Evolutionary conservation across 2,329 filamentous ascomycete genomes (phyloP), one percentile per base, ranked within the genome.

Genomic region (Microdochium bolleyi): DNA sequence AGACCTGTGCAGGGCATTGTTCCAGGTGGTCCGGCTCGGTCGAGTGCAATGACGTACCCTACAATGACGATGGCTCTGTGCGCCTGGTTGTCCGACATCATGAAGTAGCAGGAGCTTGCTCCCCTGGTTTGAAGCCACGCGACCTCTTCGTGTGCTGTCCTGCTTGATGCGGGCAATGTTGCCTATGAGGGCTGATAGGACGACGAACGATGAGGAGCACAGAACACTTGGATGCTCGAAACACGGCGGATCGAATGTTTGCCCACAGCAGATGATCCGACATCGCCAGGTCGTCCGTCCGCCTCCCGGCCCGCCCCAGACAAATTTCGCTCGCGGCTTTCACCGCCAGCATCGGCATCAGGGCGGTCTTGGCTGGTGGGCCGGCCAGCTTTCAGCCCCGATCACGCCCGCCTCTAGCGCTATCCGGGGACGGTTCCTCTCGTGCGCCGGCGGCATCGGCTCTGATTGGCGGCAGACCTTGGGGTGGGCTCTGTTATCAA

Each of bases 31-130:
- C 7, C 11, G n/a, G 14, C 34, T 38, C 34, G 14, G 14, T 34
- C 8, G 52, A 32, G 24, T 19, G 48, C 3, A 16, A 8, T 8
- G 21, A 32, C 49, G 46, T 46, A 53, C 52, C 52, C 49, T 34
- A 53, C 52, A 38, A 53, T 49, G 52, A 53, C 49, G 44, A 53
- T 53, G 7, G 13, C 7, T 14, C 34, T 38, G 7, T 8, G 14
- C 13, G 7, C 5, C 16, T 38, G 34, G 34, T 38, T 38, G 11
- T 16, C 34, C 7, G 34, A 16, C 34, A 38, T 16, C 4, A 16
- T 8, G 34, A 14, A 16, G 30, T 34, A 14, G 30, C 30, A 14
- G 8, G 8, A 8, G 30, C 8, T 14, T 34, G 30, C 30, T 8
- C 30, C 8, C 13, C n/a, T 38, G 34, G 11, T 5, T 5, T 8